phyloP scores from a whole-genome alignment of 495 filamentous ascomycete genomes.

The Penicillium turbatum region DNA sequence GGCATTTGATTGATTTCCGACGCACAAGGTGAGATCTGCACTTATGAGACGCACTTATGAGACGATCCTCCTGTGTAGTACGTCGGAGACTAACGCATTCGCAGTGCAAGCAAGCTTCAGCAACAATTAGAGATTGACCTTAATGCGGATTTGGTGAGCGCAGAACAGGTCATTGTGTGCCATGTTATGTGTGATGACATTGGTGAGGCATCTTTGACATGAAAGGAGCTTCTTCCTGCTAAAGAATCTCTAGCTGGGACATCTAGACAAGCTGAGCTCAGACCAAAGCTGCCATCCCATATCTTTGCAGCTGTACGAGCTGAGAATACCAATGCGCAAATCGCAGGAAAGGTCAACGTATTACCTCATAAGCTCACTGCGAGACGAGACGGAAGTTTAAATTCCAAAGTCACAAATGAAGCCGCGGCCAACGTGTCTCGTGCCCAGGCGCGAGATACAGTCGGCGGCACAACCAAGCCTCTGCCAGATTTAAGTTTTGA shows the following conservation, averaged over 20 bases:
- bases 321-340: not conserved
- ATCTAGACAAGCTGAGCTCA: conserved; percentile 54
- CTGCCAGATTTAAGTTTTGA: conserved; percentile 38
- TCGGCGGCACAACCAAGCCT: conserved; percentile 6
- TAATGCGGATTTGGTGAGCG: conserved; percentile 49
- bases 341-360: not conserved
- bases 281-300: conserved; percentile 54
- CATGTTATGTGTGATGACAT: conserved; percentile 87
- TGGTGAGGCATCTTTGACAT: conserved; percentile 39
- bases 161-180: conserved; percentile 60
- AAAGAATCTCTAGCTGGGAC: conserved; percentile 63
- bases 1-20: conserved; percentile 70
- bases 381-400: not conserved
- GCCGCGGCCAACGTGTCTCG: conserved; percentile 6
- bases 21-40: conserved; percentile 53
- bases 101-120: conserved; percentile 62
- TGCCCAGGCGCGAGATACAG: conserved; percentile 3
- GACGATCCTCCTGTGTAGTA: not conserved
- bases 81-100: not conserved
- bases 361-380: not conserved
- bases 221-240: not conserved
- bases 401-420: not conserved
- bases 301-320: conserved; percentile 44
- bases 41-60: not conserved
- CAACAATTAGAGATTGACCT: conserved; percentile 61